Evolutionary conservation across 306 rosid species (phyloP), one percentile per base, ranked within the genome.

Genomic region (Quercus parvula): DNA sequence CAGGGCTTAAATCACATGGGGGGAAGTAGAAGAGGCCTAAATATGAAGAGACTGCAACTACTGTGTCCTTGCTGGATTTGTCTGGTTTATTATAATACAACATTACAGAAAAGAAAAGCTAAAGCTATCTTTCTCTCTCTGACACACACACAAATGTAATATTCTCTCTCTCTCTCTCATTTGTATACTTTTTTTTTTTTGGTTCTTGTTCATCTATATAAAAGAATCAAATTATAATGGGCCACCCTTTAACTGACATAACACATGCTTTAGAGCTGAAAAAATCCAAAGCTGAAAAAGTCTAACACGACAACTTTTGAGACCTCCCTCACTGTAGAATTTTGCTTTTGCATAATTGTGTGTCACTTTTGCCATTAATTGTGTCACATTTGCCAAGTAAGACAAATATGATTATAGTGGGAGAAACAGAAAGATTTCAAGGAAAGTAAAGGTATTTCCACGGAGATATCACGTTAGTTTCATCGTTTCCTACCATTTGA

Each of bases 1-100:
- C 71, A 61, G 66, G 64, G 89, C 87, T 82, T 70, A 66, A 72
- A 71, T 81, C 85, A 88, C 90, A 82, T 87, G 87, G 84, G 78
- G 71, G n/a, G 38, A 44, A 41, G 73, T 28, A 71, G 46, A 84
- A 80, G 52, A 68, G 74, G 78, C 73, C 74, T 71, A 70, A 79
- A 76, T 79, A 80, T 71, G 82, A 67, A 74, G 77, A 72, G 77
- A 55, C 75, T 67, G 75, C 44, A 56, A 67, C 71, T 61, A 33
- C n/a, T 81, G 80, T 87, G 71, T 69, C 69, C 75, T 67, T 85
- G 87, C 78, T 82, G 90, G 81, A 78, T 63, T 78, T 75, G 56
- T 49, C 71, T 73, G 79, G 76, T 49, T 14, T 74, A 74, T 89
- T 78, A 82, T 82, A 81, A 35, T 35, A 18, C 77, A 77, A 77